Conservation (phyloP, 2,329 filamentous ascomycete genomes). For the Aureobasidium leucospermi region DNA sequence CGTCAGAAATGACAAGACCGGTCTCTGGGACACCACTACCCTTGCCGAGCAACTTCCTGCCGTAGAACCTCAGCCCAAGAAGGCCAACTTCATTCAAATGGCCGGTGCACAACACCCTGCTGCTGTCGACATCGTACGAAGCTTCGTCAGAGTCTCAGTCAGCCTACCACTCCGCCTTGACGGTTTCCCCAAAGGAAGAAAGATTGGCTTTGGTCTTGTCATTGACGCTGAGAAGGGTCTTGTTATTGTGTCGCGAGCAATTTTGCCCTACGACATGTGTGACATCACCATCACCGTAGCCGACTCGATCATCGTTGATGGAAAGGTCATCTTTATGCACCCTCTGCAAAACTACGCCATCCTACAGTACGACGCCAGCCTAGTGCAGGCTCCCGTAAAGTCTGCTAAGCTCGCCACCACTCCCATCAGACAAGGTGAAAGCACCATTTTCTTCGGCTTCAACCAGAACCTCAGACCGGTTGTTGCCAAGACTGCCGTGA, state of each 20-base stretch:
- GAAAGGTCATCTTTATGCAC: slow-evolving; percentile 91
- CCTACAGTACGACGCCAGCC: slow-evolving; percentile 83
- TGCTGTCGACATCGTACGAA: slow-evolving; percentile 87
- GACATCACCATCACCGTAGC: slow-evolving; percentile 95
- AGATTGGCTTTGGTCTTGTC: slow-evolving; percentile 94
- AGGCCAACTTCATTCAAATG: slow-evolving; percentile 85
- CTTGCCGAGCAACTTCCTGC: slow-evolving; percentile 75
- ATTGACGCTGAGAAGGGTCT: slow-evolving; percentile 94
- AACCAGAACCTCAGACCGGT: slow-evolving; percentile 93
- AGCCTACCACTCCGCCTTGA: slow-evolving; percentile 94
- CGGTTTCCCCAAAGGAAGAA: slow-evolving; percentile 90
- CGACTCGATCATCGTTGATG: slow-evolving; percentile 89
- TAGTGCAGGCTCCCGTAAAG: slow-evolving; percentile 91
- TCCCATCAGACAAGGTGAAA: slow-evolving; percentile 83
- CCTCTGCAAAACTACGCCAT: slow-evolving; percentile 95
- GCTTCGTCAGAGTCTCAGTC: slow-evolving; percentile 88
- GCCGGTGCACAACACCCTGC: slow-evolving; percentile 81
- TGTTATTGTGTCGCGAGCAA: slow-evolving; percentile 86
- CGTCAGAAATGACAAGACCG: slow-evolving; percentile 79
- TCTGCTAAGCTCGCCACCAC: slow-evolving; percentile 76
- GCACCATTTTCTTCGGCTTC: slow-evolving; percentile 96
- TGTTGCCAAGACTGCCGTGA: slow-evolving; percentile 87
- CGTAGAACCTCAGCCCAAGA: slow-evolving; percentile 61
- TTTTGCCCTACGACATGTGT: slow-evolving; percentile 93
- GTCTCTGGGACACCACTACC: slow-evolving; percentile 90